phyloP scores from a whole-genome alignment of 495 filamentous ascomycete genomes.

The Penicillium turbatum region DNA sequence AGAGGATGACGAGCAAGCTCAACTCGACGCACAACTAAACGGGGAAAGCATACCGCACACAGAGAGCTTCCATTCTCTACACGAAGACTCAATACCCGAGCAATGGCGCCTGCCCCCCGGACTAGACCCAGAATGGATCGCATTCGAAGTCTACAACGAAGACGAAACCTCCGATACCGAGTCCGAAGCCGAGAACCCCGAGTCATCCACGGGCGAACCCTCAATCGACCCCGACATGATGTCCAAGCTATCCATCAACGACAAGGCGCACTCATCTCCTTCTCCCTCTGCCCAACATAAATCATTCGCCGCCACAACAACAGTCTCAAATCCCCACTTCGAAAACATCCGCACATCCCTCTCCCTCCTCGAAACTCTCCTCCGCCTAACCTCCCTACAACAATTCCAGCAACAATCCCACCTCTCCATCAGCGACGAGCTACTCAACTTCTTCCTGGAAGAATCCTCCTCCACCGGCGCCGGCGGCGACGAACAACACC shows the following conservation, averaged over 20 bases:
- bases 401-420: constrained; percentile 95
- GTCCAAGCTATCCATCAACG: constrained; percentile 37
- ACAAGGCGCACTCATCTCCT: constrained; percentile 21
- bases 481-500: constrained; percentile 64
- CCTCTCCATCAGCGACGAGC: constrained; percentile 88
- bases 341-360: constrained; percentile 72
- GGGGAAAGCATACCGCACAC: constrained; percentile 35
- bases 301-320: constrained; percentile 35
- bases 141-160: constrained; percentile 81
- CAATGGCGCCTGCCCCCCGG: constrained; percentile 69
- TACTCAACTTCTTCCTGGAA: constrained; percentile 89
- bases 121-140: constrained; percentile 92
- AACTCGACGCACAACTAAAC: constrained; percentile 64
- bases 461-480: constrained; percentile 72
- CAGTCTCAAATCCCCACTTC: constrained; percentile 38
- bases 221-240: constrained; percentile 40
- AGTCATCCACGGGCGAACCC: constrained; percentile 15
- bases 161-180: constrained; percentile 57
- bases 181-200: constrained; percentile 43
- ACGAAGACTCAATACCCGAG: constrained; percentile 38
- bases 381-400: constrained; percentile 89
- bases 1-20: constrained; percentile 53
- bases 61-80: constrained; percentile 21
- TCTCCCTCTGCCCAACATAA: constrained; percentile 18
- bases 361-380: constrained; percentile 88